A percentile compares a stretch with the other conserved stretches of the same genome.
Evolutionary conservation across 116 monocot species (phyloP).

Genomic region (Iris pallida): DNA sequence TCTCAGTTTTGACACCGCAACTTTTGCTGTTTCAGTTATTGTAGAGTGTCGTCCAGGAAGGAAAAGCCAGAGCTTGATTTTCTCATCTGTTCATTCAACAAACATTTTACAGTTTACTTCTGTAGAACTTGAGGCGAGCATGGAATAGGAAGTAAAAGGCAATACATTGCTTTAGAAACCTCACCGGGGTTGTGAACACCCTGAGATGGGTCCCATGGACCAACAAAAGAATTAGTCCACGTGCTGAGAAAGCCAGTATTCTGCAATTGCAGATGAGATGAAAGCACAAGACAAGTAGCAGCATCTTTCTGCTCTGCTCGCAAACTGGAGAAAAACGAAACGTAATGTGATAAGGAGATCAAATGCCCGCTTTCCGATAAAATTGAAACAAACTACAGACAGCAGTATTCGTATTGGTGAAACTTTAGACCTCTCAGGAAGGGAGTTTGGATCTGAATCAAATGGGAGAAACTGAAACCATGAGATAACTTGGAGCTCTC

Average conservation of each 20-base stretch:
- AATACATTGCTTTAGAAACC: constrained; percentile 8
- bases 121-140: constrained; percentile 3
- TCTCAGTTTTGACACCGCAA: constrained; percentile 73
- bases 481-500: constrained; percentile 72
- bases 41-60: constrained; percentile 87
- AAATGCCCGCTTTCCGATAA: neutral
- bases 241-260: constrained; percentile 86
- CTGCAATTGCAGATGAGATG: constrained; percentile 77
- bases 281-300: constrained; percentile 49
- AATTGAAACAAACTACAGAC: neutral
- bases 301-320: constrained; percentile 74
- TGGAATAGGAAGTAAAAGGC: neutral
- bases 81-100: constrained; percentile 74
- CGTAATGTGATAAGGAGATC: neutral
- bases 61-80: constrained; percentile 98
- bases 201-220: constrained; percentile 99
- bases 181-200: constrained; percentile 93
- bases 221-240: constrained; percentile 99
- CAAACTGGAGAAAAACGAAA: constrained; percentile 36
- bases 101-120: constrained; percentile 1
- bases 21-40: constrained; percentile 58
- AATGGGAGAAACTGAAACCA: constrained; percentile 96
- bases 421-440: constrained; percentile 56
- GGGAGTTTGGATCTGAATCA: constrained; percentile 53
- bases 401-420: neutral